Evolutionary conservation across 2,329 filamentous ascomycete species (phyloP).

Genomic region (Pseudogymnoascus sp.): DNA sequence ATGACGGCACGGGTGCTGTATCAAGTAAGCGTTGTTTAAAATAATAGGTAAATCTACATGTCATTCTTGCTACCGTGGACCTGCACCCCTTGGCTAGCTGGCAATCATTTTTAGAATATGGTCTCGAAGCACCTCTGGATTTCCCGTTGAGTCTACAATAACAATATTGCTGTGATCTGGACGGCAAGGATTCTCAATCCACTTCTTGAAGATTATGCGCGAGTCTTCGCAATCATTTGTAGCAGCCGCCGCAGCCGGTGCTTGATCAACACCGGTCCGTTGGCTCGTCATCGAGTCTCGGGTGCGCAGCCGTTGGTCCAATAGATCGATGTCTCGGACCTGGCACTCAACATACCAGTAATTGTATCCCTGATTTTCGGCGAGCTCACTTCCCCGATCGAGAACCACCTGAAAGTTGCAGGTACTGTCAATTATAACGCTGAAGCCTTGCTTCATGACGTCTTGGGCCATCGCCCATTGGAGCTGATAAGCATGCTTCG

Average conservation of each 20-base stretch:
- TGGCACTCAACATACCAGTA: conserved; percentile 30
- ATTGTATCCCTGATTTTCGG: conserved; percentile 18
- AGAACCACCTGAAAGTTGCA: conserved; percentile 31
- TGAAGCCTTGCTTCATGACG: conserved; percentile 28
- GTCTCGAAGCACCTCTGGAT: conserved; percentile 17
- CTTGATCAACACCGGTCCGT: conserved; percentile 22
- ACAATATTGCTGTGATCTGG: conserved; percentile 21
- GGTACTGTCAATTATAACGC: conserved; percentile 32
- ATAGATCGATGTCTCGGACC: conserved; percentile 25
- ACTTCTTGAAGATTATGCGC: conserved; percentile 22
- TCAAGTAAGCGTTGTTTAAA: neutral
- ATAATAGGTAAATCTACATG: neutral
- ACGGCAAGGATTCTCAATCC: conserved; percentile 27
- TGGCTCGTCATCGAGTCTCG: conserved; percentile 27
- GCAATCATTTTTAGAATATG: conserved; percentile 21
- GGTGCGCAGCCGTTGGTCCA: conserved; percentile 25
- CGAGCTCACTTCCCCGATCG: conserved; percentile 25
- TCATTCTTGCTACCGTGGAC: neutral
- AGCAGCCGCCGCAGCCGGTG: conserved; percentile 19
- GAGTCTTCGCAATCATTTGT: conserved; percentile 13
- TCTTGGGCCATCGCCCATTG: conserved; percentile 31
- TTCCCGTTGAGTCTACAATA: conserved; percentile 21
- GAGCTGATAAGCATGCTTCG: conserved; percentile 28
- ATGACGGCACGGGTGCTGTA: neutral
- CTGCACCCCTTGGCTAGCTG: neutral